Conservation (phyloP, 1,139 yeast species). For the Arxiozyma slooffiae region DNA sequence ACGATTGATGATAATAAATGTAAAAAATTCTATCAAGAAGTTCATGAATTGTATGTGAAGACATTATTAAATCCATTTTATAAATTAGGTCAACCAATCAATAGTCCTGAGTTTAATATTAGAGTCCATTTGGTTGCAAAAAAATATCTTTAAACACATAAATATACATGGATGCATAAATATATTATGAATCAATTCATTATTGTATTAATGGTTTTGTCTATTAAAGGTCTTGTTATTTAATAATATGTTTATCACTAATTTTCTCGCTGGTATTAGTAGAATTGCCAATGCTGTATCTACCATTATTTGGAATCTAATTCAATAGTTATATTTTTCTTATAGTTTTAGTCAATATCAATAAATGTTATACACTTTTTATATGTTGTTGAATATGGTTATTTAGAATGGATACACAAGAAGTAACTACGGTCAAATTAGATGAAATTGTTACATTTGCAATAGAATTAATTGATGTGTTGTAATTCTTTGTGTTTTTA, state of each 20-base stretch:
- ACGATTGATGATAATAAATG: constrained; percentile 60
- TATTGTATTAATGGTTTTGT: constrained; percentile 15
- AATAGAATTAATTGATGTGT: neutral
- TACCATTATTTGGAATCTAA: constrained; percentile 23
- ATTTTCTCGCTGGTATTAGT: neutral
- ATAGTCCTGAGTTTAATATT: constrained; percentile 65
- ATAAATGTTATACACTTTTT: constrained; percentile 28
- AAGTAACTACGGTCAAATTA: constrained; percentile 22
- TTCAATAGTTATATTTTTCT: constrained; percentile 30
- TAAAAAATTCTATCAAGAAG: constrained; percentile 72
- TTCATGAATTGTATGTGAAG: constrained; percentile 81
- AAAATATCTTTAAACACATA: constrained; percentile 44
- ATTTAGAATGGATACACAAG: constrained; percentile 25
- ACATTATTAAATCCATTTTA: constrained; percentile 83
- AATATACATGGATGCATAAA: neutral
- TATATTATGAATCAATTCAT: constrained; percentile 3
- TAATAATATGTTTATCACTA: neutral
- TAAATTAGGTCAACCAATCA: constrained; percentile 62
- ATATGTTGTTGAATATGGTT: constrained; percentile 28
- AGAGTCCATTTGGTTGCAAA: constrained; percentile 63
- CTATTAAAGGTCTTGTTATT: constrained; percentile 9
- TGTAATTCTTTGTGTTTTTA: neutral
- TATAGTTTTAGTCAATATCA: constrained; percentile 26
- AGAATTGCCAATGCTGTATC: constrained; percentile 4
- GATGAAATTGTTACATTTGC: constrained; percentile 10